These are phyloP conservation scores for Arabis hirsuta DNA, from an alignment of 345 rosid species.

Conservation along the genomic window DNA sequence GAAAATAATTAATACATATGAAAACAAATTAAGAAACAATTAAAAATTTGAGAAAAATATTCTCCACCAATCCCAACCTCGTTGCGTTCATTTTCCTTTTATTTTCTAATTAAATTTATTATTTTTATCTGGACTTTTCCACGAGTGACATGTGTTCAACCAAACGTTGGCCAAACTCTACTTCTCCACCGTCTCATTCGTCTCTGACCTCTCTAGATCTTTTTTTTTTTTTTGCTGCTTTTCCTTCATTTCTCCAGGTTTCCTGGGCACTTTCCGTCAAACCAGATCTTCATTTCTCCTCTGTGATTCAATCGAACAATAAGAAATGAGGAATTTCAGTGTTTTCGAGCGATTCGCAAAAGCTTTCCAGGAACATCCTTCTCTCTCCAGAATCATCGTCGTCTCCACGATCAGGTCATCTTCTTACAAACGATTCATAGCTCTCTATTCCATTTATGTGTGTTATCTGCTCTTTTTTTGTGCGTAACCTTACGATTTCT, in stretches of 20 bases:
- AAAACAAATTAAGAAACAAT: too few species aligned
- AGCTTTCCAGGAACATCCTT: constrained; percentile 70
- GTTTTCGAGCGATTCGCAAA: constrained; percentile 63
- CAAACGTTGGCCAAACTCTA: constrained; percentile 22
- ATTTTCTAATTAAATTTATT: not conserved
- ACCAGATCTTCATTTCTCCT: constrained; percentile 33
- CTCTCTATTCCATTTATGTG: constrained; percentile 1
- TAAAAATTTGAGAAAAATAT: not conserved
- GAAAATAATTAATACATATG: too few species aligned
- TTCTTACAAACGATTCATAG: not conserved
- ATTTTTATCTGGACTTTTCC: not conserved
- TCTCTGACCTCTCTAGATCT: not conserved
- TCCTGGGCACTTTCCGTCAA: constrained; percentile 34
- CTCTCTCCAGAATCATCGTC: constrained; percentile 66
- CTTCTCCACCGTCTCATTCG: constrained; percentile 35
- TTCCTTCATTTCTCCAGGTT: constrained; percentile 36
- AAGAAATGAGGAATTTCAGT: constrained; percentile 62
- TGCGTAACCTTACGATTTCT: not conserved
- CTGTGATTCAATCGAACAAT: not conserved
- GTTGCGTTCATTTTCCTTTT: not conserved
- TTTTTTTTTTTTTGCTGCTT: not conserved
- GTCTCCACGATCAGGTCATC: constrained; percentile 84
- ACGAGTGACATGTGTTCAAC: constrained; percentile 29
- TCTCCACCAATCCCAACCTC: constrained; percentile 32
- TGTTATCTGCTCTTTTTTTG: not conserved